These are phyloP conservation scores for Zalaria obscura DNA, from an alignment of 2,329 filamentous ascomycete species.

Conservation along the genomic window DNA sequence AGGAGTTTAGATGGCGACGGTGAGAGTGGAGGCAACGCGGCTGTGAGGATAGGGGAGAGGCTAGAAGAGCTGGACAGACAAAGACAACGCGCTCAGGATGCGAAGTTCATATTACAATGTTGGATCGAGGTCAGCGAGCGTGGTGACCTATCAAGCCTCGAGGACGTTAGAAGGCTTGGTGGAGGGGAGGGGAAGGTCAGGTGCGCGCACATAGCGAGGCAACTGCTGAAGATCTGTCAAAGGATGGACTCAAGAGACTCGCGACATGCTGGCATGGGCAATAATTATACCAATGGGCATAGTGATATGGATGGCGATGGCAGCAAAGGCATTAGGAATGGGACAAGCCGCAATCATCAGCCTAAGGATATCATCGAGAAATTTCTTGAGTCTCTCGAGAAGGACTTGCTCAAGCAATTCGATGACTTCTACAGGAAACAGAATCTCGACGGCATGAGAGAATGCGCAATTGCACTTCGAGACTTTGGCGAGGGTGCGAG, in stretches of 20 bases:
- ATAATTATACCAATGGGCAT: conserved; percentile 8
- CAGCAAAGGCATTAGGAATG: conserved; percentile 23
- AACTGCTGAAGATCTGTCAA: conserved; percentile 87
- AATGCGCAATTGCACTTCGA: conserved; percentile 83
- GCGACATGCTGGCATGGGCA: too few relatives aligned
- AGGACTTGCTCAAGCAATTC: conserved; percentile 89
- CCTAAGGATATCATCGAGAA: conserved; percentile 79
- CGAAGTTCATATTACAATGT: conserved; percentile 88
- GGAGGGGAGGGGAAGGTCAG: conserved; percentile 85
- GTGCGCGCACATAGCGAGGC: conserved; percentile 84
- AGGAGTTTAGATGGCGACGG: conserved; percentile 49
- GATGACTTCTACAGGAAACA: conserved; percentile 92
- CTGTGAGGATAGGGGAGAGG: conserved; percentile 86
- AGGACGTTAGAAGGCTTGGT: conserved; percentile 74
- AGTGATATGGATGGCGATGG: conserved; percentile 39
- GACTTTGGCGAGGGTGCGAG: conserved; percentile 95
- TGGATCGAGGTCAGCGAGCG: conserved; percentile 92
- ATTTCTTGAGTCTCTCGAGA: conserved; percentile 89
- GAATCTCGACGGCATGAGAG: conserved; percentile 96
- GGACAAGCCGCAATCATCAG: conserved; percentile 14
- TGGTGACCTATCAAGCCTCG: conserved; percentile 72
- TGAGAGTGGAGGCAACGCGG: conserved; percentile 64
- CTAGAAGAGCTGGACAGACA: conserved; percentile 92
- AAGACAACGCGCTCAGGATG: conserved; percentile 75
- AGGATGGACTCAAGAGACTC: conserved; percentile 53